A percentile compares a stretch with the other conserved stretches of the same genome.
Evolutionary conservation across 2,329 filamentous ascomycete genomes (phyloP).

Genomic region (Lachnellula cervina): DNA sequence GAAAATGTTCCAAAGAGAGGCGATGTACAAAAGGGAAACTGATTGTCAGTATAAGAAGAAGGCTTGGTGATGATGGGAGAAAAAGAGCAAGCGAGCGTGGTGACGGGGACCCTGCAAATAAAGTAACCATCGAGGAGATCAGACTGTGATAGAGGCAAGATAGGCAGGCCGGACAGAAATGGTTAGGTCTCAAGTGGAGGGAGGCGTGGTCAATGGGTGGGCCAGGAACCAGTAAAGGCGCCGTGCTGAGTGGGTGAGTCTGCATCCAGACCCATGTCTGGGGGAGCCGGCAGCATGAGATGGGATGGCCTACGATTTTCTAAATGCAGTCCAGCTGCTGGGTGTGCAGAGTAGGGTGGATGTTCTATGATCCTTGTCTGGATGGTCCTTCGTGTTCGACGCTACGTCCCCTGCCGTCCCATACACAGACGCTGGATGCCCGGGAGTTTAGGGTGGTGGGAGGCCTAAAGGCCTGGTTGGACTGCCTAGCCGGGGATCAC

Average conservation of each 20-base stretch:
- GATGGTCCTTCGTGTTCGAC: conserved; percentile 19
- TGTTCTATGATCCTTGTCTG: conserved; percentile 2
- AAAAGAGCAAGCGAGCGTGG: conserved; percentile 27
- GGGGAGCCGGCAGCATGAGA: conserved; percentile 24
- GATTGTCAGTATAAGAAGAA: conserved; percentile 32
- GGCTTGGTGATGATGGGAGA: conserved; percentile 22
- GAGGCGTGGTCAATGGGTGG: conserved; percentile 13
- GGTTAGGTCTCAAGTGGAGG: conserved; percentile 23
- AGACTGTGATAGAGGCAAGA: conserved; percentile 28
- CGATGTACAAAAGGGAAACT: conserved; percentile 32
- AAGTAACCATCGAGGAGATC: conserved; percentile 30
- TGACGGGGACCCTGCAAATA: conserved; percentile 33
- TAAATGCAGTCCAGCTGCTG: conserved; percentile 10
- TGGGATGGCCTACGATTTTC: conserved; percentile 17
- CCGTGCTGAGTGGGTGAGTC: conserved; percentile 9
- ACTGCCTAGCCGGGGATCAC: neutral
- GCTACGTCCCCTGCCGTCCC: conserved; percentile 8
- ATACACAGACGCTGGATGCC: neutral
- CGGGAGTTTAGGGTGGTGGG: conserved; percentile 1
- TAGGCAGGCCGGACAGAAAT: conserved; percentile 25
- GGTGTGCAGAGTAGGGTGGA: neutral
- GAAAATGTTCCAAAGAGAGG: conserved; percentile 31
- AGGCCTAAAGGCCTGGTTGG: neutral
- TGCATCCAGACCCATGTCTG: conserved; percentile 21
- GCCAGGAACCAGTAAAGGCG: conserved; percentile 23